phyloP scores from a whole-genome alignment of 2,329 filamentous ascomycete genomes.

The Dryadomyces quercivorus region DNA sequence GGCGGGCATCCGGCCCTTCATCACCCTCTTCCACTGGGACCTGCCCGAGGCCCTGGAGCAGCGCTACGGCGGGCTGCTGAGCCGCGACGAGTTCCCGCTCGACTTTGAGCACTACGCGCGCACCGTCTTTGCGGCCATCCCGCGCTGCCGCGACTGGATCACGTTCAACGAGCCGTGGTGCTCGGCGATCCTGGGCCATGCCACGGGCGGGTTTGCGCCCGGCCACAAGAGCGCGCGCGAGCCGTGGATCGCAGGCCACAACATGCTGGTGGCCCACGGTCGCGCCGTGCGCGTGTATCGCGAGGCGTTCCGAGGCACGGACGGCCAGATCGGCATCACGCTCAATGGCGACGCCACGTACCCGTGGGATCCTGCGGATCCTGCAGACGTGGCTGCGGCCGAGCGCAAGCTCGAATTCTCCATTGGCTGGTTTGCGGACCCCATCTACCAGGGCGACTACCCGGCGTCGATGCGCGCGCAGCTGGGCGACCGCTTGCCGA shows the following conservation, averaged over 20 bases:
- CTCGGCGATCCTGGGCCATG: constrained; percentile 69
- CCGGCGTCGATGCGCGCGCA: constrained; percentile 74
- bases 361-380: constrained; percentile 70
- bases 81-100: constrained; percentile 69
- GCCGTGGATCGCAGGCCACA: constrained; percentile 75
- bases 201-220: constrained; percentile 64
- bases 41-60: constrained; percentile 66
- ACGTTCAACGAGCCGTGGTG: constrained; percentile 90
- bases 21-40: constrained; percentile 86
- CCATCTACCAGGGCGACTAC: constrained; percentile 75
- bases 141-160: constrained; percentile 77
- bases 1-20: constrained; percentile 65
- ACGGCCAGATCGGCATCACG: constrained; percentile 66
- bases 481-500: constrained; percentile 64
- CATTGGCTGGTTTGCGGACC: constrained; percentile 82
- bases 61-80: constrained; percentile 70
- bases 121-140: constrained; percentile 60
- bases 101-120: constrained; percentile 74
- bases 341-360: constrained; percentile 76
- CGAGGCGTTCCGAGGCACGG: constrained; percentile 61
- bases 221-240: constrained; percentile 68
- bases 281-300: constrained; percentile 72
- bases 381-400: constrained; percentile 61
- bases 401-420: constrained; percentile 77
- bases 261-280: constrained; percentile 66